Evolutionary conservation across 2,329 filamentous ascomycete genomes (phyloP).

Genomic region (Pseudogymnoascus sp.): DNA sequence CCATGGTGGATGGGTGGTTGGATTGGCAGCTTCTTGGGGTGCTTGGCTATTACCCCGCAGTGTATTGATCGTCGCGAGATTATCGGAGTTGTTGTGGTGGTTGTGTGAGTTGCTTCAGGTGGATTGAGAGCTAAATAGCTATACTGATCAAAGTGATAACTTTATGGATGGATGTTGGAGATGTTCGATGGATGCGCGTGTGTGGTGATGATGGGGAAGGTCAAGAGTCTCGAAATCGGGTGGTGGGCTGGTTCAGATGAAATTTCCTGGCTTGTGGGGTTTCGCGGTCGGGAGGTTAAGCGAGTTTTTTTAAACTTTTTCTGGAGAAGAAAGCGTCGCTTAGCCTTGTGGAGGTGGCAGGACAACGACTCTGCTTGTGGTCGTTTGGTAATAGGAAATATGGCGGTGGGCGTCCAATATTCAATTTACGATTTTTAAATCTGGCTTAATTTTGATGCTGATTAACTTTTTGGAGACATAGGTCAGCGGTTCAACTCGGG

Average conservation of each 20-base stretch:
- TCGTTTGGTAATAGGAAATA: not conserved
- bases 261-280: constrained; percentile 6
- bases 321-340: not conserved
- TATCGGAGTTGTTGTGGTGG: not conserved
- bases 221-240: not conserved
- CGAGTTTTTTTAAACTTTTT: not conserved
- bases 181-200: not conserved
- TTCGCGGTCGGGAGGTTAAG: constrained; percentile 4
- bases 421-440: not conserved
- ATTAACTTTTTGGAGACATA: not conserved
- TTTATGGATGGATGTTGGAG: not conserved
- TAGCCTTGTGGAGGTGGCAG: not conserved
- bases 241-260: constrained; percentile 8
- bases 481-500: not conserved
- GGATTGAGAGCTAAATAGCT: not conserved
- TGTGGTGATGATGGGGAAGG: not conserved
- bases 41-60: not conserved
- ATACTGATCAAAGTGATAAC: constrained; percentile 1
- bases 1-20: not conserved
- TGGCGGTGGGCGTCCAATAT: not conserved
- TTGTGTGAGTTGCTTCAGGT: not conserved
- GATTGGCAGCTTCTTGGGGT: not conserved
- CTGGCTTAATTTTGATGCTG: not conserved
- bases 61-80: not conserved
- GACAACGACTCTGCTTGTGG: not conserved